Evolutionary conservation across 768 basidiomycete genomes (phyloP), one percentile per base, ranked within the genome.

Genomic region (Rhodotorula graminis): DNA sequence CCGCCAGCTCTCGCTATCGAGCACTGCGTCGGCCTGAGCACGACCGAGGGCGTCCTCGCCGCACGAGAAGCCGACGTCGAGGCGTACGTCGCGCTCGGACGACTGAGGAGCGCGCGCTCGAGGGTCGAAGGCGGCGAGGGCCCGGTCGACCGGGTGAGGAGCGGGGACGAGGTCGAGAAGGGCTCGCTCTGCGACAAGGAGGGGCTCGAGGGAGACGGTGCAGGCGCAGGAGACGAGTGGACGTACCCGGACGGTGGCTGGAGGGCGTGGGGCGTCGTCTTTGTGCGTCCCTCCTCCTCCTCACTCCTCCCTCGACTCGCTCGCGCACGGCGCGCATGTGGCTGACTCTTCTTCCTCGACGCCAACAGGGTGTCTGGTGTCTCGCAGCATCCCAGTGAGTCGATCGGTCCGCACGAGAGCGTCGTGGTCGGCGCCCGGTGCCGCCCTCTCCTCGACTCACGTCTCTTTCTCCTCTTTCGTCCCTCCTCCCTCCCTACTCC

Each of bases 231-330:
- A 12, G 52, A 27, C 3, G 64, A 47, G 33, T 70, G 69, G 69
- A 70, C 69, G n/a, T 70, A 65, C 52, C 71, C 71, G 0, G 71
- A 72, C 31, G 71, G 71, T 27, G 65, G 71, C 0, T 40, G 19
- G 61, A 59, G 37, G 27, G 71, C 71, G 18, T 72, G 71, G 71
- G 15, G 25, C 2, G 65, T 67, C 10, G 65, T 72, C 3, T 55
- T 72, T 21, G 71, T 72, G 61, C 52, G 71, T 64, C 27, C 8
- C 4, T 12, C 18, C 9, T 64, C 27, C 8, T 8, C 18, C 18
- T 8, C 18, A 7, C 0, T n/a, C 23, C 46, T 31, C 4, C 23
- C 6, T 61, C 31, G 18, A 55, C 37, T 23, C 14, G 55, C n/a
- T 44, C 55, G 33, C 25, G 25, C 9, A 25, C 50, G 12, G 25